These are phyloP conservation scores for Aspergillus chevalieri DNA, from an alignment of 2,329 filamentous ascomycete species.

Conservation along the genomic window DNA sequence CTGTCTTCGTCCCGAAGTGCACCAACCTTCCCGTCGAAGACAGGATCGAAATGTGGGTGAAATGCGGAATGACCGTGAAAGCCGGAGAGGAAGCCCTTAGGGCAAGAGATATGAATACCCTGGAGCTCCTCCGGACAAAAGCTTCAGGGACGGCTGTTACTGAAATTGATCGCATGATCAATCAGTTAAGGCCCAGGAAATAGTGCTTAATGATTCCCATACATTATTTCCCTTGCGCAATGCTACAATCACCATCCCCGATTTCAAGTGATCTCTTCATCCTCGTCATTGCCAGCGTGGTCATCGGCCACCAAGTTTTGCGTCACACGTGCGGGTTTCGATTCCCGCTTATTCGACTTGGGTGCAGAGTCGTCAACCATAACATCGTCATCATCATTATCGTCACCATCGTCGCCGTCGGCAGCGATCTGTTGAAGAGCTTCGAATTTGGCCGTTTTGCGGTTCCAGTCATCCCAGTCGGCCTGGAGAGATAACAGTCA, in stretches of 20 bases:
- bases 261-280: constrained; percentile 41
- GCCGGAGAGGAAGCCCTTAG: constrained; percentile 88
- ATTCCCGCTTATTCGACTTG: constrained; percentile 12
- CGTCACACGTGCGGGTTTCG: constrained; percentile 7
- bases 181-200: constrained; percentile 44
- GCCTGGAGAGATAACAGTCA: constrained; percentile 16
- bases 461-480: constrained; percentile 39
- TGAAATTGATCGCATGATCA: constrained; percentile 77
- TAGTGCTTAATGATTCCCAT: constrained; percentile 20
- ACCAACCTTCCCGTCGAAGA: constrained; percentile 62
- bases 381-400: constrained; percentile 31
- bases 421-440: constrained; percentile 46
- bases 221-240: constrained; percentile 6
- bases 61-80: constrained; percentile 82
- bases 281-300: constrained; percentile 28
- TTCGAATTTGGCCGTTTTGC: constrained; percentile 22
- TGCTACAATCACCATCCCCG: neutral
- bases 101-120: constrained; percentile 68
- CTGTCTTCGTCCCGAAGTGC: constrained; percentile 82
- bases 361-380: constrained; percentile 26
- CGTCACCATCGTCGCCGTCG: constrained; percentile 46
- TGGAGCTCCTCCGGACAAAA: constrained; percentile 66
- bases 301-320: constrained; percentile 18
- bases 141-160: constrained; percentile 63
- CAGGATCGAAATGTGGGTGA: constrained; percentile 86